phyloP scores from a whole-genome alignment of 768 basidiomycete genomes.

The Leccinum disarticulatum region DNA sequence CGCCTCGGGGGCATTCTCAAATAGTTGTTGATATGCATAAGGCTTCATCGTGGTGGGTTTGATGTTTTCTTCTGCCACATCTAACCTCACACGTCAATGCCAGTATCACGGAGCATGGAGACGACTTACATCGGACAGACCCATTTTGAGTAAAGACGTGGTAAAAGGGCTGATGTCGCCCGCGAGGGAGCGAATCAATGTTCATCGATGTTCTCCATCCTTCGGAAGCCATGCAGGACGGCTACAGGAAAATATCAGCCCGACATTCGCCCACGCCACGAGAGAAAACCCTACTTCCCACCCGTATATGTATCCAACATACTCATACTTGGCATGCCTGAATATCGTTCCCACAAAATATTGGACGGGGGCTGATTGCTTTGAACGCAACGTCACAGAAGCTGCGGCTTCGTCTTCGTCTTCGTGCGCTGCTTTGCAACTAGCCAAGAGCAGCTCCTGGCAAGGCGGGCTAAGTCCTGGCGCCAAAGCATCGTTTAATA shows the following conservation, averaged over 20 bases:
- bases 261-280: not conserved
- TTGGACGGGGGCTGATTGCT: conserved; percentile 26
- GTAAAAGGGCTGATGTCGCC: conserved; percentile 53
- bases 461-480: conserved; percentile 31
- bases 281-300: conserved; percentile 44
- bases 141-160: conserved; percentile 36
- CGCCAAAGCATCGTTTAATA: conserved; percentile 38
- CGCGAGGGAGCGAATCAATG: conserved; percentile 39
- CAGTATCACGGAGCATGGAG: not conserved
- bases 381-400: conserved; percentile 29
- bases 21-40: conserved; percentile 23
- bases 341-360: conserved; percentile 54
- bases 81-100: conserved; percentile 16
- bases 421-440: conserved; percentile 33
- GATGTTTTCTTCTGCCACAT: conserved; percentile 40
- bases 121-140: conserved; percentile 37
- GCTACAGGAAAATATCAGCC: conserved; percentile 11
- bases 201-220: conserved; percentile 46
- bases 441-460: conserved; percentile 28
- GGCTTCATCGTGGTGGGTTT: conserved; percentile 19
- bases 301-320: conserved; percentile 45
- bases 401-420: conserved; percentile 31
- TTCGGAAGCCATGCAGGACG: conserved; percentile 40
- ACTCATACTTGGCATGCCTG: conserved; percentile 38
- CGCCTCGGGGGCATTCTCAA: conserved; percentile 26